A percentile compares a stretch with the other conserved stretches of the same genome.
phyloP scores from a whole-genome alignment of 257 asterid genomes.

The Fraxinus cuspidata region DNA sequence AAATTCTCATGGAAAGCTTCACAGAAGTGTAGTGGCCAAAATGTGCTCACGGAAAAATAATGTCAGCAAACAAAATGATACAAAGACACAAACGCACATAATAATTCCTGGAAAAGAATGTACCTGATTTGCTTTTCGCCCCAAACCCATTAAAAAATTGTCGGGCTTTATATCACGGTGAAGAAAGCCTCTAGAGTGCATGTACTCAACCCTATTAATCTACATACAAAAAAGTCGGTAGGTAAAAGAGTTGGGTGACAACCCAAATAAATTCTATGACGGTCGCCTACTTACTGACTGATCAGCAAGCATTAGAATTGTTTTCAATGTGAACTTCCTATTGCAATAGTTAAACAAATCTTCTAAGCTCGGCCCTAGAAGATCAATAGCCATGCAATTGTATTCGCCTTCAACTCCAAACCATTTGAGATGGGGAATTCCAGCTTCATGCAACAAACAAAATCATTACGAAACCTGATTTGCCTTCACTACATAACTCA shows the following conservation, averaged over 20 bases:
- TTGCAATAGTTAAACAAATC: conserved; percentile 85
- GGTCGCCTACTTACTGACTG: conserved; percentile 61
- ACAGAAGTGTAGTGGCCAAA: not conserved
- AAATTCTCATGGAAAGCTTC: not conserved
- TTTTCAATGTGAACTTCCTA: conserved; percentile 70
- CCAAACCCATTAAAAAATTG: conserved; percentile 60
- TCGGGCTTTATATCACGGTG: conserved; percentile 62
- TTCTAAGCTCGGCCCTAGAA: conserved; percentile 86
- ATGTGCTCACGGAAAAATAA: not conserved
- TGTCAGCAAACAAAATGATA: not conserved
- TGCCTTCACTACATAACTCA: not conserved
- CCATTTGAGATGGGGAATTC: conserved; percentile 79
- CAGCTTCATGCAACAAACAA: conserved; percentile 46
- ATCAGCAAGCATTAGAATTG: conserved; percentile 88
- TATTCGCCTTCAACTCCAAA: conserved; percentile 81
- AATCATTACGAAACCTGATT: conserved; percentile 23
- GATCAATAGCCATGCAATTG: conserved; percentile 76
- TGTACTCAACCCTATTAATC: conserved; percentile 55
- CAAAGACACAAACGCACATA: not conserved
- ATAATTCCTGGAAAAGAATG: not conserved
- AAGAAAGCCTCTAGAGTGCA: conserved; percentile 59
- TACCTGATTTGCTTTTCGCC: conserved; percentile 63
- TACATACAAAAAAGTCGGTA: conserved; percentile 16
- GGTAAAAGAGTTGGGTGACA: not conserved
- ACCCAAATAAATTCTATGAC: not conserved